Evolutionary conservation across 768 basidiomycete species (phyloP).

Genomic region (Kwoniella shandongensis): DNA sequence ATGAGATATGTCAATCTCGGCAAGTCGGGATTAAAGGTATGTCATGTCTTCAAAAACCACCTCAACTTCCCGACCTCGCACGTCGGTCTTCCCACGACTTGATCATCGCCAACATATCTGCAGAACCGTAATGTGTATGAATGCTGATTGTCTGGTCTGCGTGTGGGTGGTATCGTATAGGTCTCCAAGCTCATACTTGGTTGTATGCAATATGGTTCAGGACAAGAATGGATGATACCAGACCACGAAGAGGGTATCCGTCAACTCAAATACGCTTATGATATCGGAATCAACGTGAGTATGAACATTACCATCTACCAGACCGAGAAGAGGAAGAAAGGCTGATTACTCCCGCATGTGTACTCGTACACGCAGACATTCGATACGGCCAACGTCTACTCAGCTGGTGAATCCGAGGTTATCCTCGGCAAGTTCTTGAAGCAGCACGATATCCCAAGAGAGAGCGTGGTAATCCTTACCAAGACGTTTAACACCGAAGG

Average conservation of each 20-base stretch:
- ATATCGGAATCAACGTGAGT: slow-evolving; percentile 44
- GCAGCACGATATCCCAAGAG: slow-evolving; percentile 65
- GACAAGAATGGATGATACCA: slow-evolving; percentile 60
- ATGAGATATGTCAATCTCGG: slow-evolving; percentile 49
- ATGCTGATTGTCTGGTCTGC: no score
- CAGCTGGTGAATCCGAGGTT: slow-evolving; percentile 50
- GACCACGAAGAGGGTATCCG: slow-evolving; percentile 45
- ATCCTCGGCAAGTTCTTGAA: slow-evolving; percentile 76
- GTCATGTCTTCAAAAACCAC: slow-evolving; percentile 6
- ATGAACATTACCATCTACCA: no score
- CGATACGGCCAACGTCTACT: slow-evolving; percentile 38
- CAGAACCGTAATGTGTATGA: no score
- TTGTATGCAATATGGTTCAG: slow-evolving; percentile 64
- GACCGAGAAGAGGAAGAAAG: background rate
- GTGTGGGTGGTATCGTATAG: no score
- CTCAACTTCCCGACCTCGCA: no score
- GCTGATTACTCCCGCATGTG: background rate
- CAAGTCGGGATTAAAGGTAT: slow-evolving; percentile 44
- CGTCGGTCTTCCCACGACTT: no score
- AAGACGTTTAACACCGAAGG: slow-evolving; percentile 57
- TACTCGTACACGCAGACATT: slow-evolving; percentile 39
- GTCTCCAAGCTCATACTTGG: slow-evolving; percentile 69
- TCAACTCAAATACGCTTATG: slow-evolving; percentile 47
- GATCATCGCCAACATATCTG: no score
- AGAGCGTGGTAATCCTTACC: slow-evolving; percentile 78